Base-by-base conservation (phyloP, 352 stramenopile species). In the Phytophthora macrochlamydospora region DNA sequence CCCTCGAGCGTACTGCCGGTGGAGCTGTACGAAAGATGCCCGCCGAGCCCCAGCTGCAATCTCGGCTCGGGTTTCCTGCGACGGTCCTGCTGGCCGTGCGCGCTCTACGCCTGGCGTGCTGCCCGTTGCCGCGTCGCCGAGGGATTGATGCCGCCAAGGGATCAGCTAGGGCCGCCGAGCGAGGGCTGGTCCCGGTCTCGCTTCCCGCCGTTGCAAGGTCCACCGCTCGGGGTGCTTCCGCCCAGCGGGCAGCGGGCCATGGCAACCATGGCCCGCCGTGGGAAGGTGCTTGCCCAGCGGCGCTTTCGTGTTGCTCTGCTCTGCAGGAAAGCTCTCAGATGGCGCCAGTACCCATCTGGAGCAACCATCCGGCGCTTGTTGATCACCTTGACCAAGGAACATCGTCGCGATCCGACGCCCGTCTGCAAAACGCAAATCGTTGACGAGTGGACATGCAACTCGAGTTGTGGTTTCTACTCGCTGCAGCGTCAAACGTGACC, bases 141-240 rank as follows among this genome's bases (percentile, higher is more conserved):
- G 53, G 46, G 56, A 59, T 33, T 14, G n/a, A 40, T 24, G 14
- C 14, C 49, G 48, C 48, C 32, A 37, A 58, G 60, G 51, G 62
- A 58, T 56, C 62, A 65, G 55, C 4, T n/a, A 18, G 11, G 37
- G n/a, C n/a, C 18, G 18, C 18, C 18, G 18, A 24, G 14, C 29
- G 35, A 11, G 35, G 6, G 30, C 7, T 48, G 13, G 30, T 24
- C 18, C 18, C 18, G 18, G 18, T 24, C 49, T 57, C 51, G 29
- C 50, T 69, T 69, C 54, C 60, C 65, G 65, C 65, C 65, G 65
- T 69, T 73, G 59, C 65, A 69, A 55, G 58, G 60, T 50, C 59
- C 58, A 44, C 43, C 58, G 18, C 18, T 24, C 18, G 18, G 18
- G 18, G 18, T 24, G 18, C 18, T 24, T 24, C 18, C 18, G 18